These are phyloP conservation scores for Pleurotus sapidus DNA, from an alignment of 768 basidiomycete species.

Conservation along the genomic window DNA sequence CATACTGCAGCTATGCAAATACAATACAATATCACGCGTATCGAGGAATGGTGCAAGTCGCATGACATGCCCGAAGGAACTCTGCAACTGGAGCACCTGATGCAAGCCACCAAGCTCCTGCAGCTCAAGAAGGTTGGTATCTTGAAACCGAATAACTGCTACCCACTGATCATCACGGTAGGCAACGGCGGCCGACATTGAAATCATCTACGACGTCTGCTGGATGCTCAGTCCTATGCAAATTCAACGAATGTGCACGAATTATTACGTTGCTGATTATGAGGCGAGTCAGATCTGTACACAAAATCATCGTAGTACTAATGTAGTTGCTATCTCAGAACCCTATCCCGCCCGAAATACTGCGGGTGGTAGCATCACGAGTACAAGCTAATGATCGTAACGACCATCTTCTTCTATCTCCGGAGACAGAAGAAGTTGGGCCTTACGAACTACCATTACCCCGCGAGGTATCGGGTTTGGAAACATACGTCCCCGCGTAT, in stretches of 20 bases:
- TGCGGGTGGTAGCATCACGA: constrained; percentile 93
- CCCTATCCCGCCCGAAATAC: constrained; percentile 95
- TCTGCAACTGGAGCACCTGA: constrained; percentile 95
- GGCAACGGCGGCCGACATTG: constrained; percentile 93
- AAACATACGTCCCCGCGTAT: constrained; percentile 94
- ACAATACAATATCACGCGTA: constrained; percentile 97
- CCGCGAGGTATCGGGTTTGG: constrained; percentile 91
- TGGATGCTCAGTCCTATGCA: constrained; percentile 99
- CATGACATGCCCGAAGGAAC: constrained; percentile 99
- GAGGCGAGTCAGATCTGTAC: constrained; percentile 54
- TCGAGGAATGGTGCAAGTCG: constrained; percentile 99
- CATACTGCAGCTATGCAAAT: constrained; percentile 90
- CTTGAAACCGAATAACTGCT: too few relatives aligned
- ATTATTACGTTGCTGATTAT: constrained; percentile 99
- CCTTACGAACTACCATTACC: constrained; percentile 93
- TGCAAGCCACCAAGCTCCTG: constrained; percentile 98
- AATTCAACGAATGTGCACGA: constrained; percentile 98
- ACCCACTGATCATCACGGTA: constrained; percentile 22
- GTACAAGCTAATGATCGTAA: constrained; percentile 96
- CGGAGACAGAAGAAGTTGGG: constrained; percentile 96
- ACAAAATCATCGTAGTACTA: neutral
- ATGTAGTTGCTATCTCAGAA: constrained; percentile 46
- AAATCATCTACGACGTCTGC: constrained; percentile 99
- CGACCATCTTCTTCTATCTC: constrained; percentile 92
- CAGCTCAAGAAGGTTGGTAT: constrained; percentile 89